These are phyloP conservation scores for Solanum pimpinellifolium DNA, from an alignment of 257 asterid genomes.

Conservation along the genomic window DNA sequence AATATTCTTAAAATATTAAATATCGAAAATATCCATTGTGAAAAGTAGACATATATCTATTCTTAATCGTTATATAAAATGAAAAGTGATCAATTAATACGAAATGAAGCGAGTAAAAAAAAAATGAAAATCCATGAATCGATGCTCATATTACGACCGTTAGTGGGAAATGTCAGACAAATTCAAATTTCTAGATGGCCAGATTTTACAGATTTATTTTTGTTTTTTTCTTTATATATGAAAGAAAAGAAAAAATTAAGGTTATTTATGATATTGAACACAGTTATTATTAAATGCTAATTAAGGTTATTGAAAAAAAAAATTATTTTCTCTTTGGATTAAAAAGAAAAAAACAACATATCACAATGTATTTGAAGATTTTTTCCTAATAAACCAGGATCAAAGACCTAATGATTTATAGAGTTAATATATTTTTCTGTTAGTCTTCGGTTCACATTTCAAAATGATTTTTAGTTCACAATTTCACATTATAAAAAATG, in stretches of 20 bases:
- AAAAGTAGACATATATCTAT: not conserved
- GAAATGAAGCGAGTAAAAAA: fast-evolving
- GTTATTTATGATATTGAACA: no score
- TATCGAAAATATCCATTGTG: not conserved
- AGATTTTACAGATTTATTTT: not conserved
- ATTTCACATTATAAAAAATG: no score
- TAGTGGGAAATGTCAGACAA: not conserved
- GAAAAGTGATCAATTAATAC: not conserved
- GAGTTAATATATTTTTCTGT: not conserved
- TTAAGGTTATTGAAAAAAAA: not conserved
- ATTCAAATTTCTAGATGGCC: not conserved
- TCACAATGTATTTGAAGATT: not conserved
- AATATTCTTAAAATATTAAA: no score
- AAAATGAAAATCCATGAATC: not conserved
- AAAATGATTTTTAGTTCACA: no score
- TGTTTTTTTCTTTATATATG: not conserved
- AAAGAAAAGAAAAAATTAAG: not conserved
- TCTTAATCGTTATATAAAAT: not conserved
- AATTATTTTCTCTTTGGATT: no score
- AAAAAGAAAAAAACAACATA: no score
- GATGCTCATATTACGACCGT: not conserved
- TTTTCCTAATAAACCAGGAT: not conserved
- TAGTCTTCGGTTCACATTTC: no score
- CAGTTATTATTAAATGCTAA: not conserved
- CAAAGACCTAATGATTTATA: not conserved